A percentile compares a stretch with the other conserved stretches of the same genome.
Evolutionary conservation across 306 rosid genomes (phyloP).

Genomic region (Cotoneaster glaucophyllus): DNA sequence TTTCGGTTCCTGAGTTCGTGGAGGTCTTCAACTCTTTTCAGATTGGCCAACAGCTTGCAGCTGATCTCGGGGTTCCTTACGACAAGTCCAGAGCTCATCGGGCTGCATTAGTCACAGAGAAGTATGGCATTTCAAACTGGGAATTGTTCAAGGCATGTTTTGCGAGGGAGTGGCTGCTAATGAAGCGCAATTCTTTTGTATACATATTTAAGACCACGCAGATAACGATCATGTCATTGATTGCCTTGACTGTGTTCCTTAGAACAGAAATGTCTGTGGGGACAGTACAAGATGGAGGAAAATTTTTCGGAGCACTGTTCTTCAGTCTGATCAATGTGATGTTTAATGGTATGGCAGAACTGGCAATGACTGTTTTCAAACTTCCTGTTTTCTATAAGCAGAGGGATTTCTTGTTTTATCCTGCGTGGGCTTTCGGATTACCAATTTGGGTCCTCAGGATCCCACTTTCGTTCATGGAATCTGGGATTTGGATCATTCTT

Average conservation of each 20-base stretch:
- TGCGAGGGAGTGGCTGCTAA: constrained; percentile 36
- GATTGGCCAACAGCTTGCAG: constrained; percentile 42
- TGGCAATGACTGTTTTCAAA: constrained; percentile 46
- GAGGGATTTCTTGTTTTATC: constrained; percentile 67
- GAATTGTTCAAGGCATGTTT: constrained; percentile 73
- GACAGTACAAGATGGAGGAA: constrained; percentile 33
- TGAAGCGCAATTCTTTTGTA: constrained; percentile 35
- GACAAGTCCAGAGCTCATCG: constrained; percentile 46
- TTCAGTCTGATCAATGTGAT: constrained; percentile 52
- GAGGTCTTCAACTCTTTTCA: constrained; percentile 35
- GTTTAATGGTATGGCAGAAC: constrained; percentile 79
- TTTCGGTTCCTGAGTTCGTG: constrained; percentile 51
- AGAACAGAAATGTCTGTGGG: constrained; percentile 62
- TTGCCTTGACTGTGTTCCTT: constrained; percentile 55
- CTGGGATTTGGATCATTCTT: constrained; percentile 60
- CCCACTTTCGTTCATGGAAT: constrained; percentile 62
- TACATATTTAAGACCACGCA: constrained; percentile 56
- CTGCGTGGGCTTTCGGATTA: constrained; percentile 72
- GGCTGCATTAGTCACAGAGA: constrained; percentile 60
- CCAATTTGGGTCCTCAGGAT: constrained; percentile 76
- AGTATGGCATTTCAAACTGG: constrained; percentile 60
- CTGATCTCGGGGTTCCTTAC: constrained; percentile 48
- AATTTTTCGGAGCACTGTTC: constrained; percentile 67
- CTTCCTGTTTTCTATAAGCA: constrained; percentile 71
- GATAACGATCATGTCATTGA: constrained; percentile 42